A percentile compares a stretch with the other conserved stretches of the same genome.
These are phyloP conservation scores for Vitis cinerea DNA, from an alignment of 164 flowering plant genomes.

Conservation along the genomic window DNA sequence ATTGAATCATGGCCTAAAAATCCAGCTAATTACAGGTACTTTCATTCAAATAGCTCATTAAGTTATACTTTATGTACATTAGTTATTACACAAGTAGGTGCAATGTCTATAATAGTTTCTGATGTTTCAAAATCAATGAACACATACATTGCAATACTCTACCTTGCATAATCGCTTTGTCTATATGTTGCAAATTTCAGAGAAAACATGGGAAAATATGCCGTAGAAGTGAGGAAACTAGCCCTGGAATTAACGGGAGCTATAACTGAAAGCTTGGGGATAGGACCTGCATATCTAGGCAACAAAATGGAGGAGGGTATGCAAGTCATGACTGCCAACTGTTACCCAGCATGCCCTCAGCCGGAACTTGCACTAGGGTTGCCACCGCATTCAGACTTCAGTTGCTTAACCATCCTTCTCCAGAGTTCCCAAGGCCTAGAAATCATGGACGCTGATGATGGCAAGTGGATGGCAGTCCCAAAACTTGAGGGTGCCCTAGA, in stretches of 20 bases:
- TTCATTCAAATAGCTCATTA: too few relatives aligned
- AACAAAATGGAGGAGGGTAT: conserved; percentile 37
- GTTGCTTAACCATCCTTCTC: conserved; percentile 45
- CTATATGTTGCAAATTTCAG: conserved; percentile 15
- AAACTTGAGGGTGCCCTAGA: conserved; percentile 28
- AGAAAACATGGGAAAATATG: conserved; percentile 49
- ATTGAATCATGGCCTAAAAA: conserved; percentile 44
- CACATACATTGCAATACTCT: too few relatives aligned
- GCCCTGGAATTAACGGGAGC: conserved; percentile 30
- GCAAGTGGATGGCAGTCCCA: conserved; percentile 36
- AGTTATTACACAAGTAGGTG: too few relatives aligned
- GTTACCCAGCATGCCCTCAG: conserved; percentile 55
- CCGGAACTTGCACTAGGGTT: conserved; percentile 40
- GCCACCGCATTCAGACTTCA: conserved; percentile 60
- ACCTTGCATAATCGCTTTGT: not conserved
- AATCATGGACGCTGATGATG: conserved; percentile 25
- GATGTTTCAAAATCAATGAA: too few relatives aligned
- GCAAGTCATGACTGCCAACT: conserved; percentile 52
- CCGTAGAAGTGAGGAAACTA: conserved; percentile 31
- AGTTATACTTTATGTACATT: too few relatives aligned
- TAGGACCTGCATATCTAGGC: conserved; percentile 29
- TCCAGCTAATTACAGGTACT: conserved; percentile 41
- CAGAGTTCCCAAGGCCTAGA: conserved; percentile 52
- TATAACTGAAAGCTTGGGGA: conserved; percentile 47
- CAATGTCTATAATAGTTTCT: too few relatives aligned